Evolutionary conservation across 2,329 filamentous ascomycete genomes (phyloP), one percentile per base, ranked within the genome.

Genomic region (Clonostachys byssicola): DNA sequence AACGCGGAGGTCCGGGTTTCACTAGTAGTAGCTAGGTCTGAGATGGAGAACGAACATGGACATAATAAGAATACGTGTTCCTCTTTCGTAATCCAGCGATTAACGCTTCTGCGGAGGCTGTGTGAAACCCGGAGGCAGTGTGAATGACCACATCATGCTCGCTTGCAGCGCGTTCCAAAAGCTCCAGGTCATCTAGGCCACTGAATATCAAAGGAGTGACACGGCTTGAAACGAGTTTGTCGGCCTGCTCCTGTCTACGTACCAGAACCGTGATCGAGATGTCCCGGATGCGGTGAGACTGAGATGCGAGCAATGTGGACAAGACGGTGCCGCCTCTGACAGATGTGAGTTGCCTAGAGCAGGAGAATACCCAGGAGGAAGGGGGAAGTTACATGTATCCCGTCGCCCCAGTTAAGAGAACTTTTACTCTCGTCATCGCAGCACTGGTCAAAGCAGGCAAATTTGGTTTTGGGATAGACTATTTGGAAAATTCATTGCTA

Each of bases 311-410:
- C 6, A 63, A 47, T n/a, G 43, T 47, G 3, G 51, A 43, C 6
- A 63, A 49, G 23, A 60, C 49, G 9, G 55, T 54, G 18, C 60
- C 60, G 10, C 60, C 60, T 5, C 58, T 60, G 43, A 6, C 23
- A 30, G 23, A 12, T 14, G 14, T 18, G 10, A 39, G 36, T 5
- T 39, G 36, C 14, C 17, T 39, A 12, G 36, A 18, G 36, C 14
- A 12, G 12, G 12, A 18, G 36, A n/a, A n/a, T 39, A 5, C 4
- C 10, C 14, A 18, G 14, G 36, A n/a, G 14, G 10, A 8, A n/a
- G 8, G 36, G 6, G 36, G 36, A 39, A 8, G 3, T 39, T 39
- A 39, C 36, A 39, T 18, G 36, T n/a, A 39, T 39, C 36, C 36
- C 36, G 36, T 39, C 14, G 36, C 36, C 7, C 36, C 36, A 8